phyloP scores from a whole-genome alignment of 2,329 filamentous ascomycete genomes.

The Claviceps capensis region DNA sequence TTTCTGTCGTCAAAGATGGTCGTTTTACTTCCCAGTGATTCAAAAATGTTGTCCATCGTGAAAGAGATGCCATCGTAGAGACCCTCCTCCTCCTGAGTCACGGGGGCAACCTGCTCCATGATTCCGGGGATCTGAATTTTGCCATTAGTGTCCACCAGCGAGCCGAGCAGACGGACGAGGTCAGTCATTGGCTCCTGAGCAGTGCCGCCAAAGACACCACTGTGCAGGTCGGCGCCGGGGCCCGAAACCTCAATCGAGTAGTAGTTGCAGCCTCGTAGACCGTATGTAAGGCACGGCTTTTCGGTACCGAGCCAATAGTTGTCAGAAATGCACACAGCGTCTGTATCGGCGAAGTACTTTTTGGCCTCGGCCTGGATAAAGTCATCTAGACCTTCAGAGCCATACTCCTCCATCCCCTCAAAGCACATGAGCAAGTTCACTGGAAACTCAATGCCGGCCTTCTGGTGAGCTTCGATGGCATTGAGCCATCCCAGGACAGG shows the following conservation, averaged over 20 bases:
- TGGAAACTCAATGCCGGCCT: slow-evolving; percentile 84
- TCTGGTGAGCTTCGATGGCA: slow-evolving; percentile 93
- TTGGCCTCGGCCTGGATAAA: slow-evolving; percentile 85
- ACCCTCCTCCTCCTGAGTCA: slow-evolving; percentile 72
- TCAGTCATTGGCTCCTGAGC: slow-evolving; percentile 99
- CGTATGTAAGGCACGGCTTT: slow-evolving; percentile 96
- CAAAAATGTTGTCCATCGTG: slow-evolving; percentile 89
- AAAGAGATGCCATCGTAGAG: slow-evolving; percentile 89
- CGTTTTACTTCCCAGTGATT: slow-evolving; percentile 80
- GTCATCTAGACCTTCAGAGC: slow-evolving; percentile 89
- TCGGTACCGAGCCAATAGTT: slow-evolving; percentile 99
- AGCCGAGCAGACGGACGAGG: slow-evolving; percentile 66
- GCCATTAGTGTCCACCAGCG: slow-evolving; percentile 77
- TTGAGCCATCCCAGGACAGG: slow-evolving; percentile 96
- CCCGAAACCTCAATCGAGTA: slow-evolving; percentile 86
- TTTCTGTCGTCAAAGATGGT: slow-evolving; percentile 84
- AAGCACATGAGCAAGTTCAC: slow-evolving; percentile 99
- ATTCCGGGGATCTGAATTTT: slow-evolving; percentile 93
- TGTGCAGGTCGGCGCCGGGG: slow-evolving; percentile 87
- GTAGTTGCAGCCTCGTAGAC: slow-evolving; percentile 94
- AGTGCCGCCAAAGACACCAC: slow-evolving; percentile 90
- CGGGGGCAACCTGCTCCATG: slow-evolving; percentile 78
- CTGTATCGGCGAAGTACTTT: slow-evolving; percentile 87
- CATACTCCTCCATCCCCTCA: slow-evolving; percentile 99
- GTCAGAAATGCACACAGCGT: slow-evolving; percentile 95